Evolutionary conservation across 2,329 filamentous ascomycete genomes (phyloP), one percentile per base, ranked within the genome.

Genomic region (Alternaria rosae): DNA sequence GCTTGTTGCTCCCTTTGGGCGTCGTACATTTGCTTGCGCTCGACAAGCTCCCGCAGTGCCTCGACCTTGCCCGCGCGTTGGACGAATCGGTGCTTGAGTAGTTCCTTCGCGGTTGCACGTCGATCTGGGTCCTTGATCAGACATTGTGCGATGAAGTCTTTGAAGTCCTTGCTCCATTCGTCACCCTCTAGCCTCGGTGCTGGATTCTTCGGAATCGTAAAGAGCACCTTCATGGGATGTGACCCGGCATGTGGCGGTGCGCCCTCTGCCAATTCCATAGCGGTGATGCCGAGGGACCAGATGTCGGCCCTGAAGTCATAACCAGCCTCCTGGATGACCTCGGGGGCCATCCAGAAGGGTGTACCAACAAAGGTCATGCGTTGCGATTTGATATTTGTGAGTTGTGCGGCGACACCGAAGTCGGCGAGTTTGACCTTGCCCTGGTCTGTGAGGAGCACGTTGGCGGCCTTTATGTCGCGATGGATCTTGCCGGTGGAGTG

Each of bases 281-380:
- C 94, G 1, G 94, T 97, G 76, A 97, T 97, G 38, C 94, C 94
- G 17, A 98, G 83, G 1, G 94, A 97, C 94, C 94, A 98, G 59
- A 98, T 97, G 76, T 98, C 94, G 45, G 94, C 94, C 82, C 97
- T 97, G 82, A 97, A 93, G 79, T 97, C 94, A 82, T 98, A 97
- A 50, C 94, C 94, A 58, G 93, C 95, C 80, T 98, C 94, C 81
- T 97, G 97, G 78, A 98, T 98, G 54, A 98, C 94, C 82, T 98
- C 94, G 8, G 94, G 94, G 2, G 95, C 94, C 94, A 98, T 98
- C 95, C 95, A 98, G 79, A 97, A 98, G 0, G 95, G 95, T 0
- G 94, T 98, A 97, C 95, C 95, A 20, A 99, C 95, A 75, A 99
- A 98, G 0, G 95, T 99, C 80, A 98, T 94, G 57, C 95, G 89